phyloP scores from a whole-genome alignment of 805 yeast genomes.

The Metschnikowia shivogae region DNA sequence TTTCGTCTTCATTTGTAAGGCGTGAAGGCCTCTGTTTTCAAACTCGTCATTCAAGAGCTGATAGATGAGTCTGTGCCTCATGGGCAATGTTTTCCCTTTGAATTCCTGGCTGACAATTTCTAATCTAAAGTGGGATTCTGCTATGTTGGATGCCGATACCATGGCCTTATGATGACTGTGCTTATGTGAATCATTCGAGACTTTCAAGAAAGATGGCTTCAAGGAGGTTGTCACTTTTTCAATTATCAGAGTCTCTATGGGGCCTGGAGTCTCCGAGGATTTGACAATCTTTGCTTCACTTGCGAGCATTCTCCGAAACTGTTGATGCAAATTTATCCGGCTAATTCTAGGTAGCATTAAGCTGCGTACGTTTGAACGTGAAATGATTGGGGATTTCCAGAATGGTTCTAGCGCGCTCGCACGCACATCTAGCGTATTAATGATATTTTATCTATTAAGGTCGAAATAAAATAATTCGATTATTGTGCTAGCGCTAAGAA shows the following conservation, averaged over 20 bases:
- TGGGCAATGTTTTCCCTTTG: constrained; percentile 59
- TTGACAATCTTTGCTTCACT: constrained; percentile 6
- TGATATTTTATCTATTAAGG: too few relatives aligned
- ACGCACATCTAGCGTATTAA: too few relatives aligned
- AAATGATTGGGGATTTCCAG: background rate
- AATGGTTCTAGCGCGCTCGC: too few relatives aligned
- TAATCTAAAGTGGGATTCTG: constrained; percentile 80
- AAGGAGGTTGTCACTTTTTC: constrained; percentile 39
- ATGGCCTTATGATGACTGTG: constrained; percentile 87
- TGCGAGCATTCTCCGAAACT: constrained; percentile 9
- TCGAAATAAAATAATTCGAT: too few relatives aligned
- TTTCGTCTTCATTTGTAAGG: constrained; percentile 78
- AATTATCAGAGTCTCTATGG: constrained; percentile 48
- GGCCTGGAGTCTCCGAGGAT: constrained; percentile 30
- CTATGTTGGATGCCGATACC: constrained; percentile 62
- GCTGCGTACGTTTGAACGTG: background rate
- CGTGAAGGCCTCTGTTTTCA: constrained; percentile 72
- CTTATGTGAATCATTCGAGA: constrained; percentile 79
- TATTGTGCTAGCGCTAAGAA: too few relatives aligned
- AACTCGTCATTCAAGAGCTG: constrained; percentile 67
- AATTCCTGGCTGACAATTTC: constrained; percentile 69
- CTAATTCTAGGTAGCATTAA: constrained; percentile 8
- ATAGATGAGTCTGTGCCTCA: constrained; percentile 77
- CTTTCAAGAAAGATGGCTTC: constrained; percentile 44
- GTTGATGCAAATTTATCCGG: background rate